Base-by-base conservation (phyloP, 2,329 filamentous ascomycete genomes). In the Dryadomyces quercivorus region DNA sequence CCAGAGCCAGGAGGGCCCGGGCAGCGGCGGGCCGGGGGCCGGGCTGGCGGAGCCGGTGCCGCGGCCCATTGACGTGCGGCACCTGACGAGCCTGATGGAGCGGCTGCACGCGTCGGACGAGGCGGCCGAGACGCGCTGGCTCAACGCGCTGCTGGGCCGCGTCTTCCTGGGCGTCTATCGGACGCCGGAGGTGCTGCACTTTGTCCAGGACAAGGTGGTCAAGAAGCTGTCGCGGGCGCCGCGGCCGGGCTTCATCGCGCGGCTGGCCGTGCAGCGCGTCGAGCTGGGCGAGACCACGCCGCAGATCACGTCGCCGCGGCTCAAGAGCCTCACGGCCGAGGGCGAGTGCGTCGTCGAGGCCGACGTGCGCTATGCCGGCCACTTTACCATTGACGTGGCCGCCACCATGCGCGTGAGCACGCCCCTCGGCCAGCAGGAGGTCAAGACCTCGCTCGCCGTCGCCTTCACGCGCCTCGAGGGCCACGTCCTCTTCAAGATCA, bases 171-270 rank as follows among this genome's bases (percentile, higher is more conserved):
- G 85, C 15, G 65, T 97, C 26, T 92, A 97, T 70, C 87, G 86
- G 64, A 97, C 92, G 0, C 75, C 82, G 9, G 84, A 94, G 57
- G 70, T 96, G 16, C 87, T 95, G 65, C 78, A 84, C 47, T 81
- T 88, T 55, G 81, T 98, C 52, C 80, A 85, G 57, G 81, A 82
- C 56, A 96, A 95, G 70, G 86, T 98, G 59, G 90, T 88, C 21
- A 96, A 95, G 71, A 98, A 98, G 73, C 95, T 98, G 54, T 84
- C 91, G 1, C 82, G 93, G 38, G 92, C 95, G 26, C 93, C 94
- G 62, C 91, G 91, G 61, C 93, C 93, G 0, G 84, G 85, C 2
- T 95, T 97, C 63, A 83, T 98, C 55, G 90, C 88, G 18, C 85
- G 85, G 60, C 85, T 98, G 56, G 78, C 79, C n/a, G 79, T 97